phyloP scores from a whole-genome alignment of 2,329 filamentous ascomycete species.

The Xylaria digitata region DNA sequence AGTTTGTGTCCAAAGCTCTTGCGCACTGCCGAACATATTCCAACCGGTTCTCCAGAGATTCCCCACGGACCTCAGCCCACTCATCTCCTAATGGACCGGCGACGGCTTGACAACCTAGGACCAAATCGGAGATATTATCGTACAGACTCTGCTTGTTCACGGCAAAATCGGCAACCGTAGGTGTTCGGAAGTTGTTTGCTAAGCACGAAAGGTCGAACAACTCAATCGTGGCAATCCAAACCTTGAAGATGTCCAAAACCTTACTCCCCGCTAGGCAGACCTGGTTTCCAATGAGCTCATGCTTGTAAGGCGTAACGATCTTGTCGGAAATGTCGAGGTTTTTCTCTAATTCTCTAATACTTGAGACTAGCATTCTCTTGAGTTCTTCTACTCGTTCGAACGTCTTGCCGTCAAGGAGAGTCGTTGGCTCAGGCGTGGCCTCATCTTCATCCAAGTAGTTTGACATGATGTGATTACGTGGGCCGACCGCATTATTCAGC shows the following conservation, averaged over 20 bases:
- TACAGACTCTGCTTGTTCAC: slow-evolving; percentile 93
- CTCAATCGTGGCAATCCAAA: slow-evolving; percentile 90
- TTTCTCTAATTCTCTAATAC: slow-evolving; percentile 88
- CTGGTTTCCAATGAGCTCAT: slow-evolving; percentile 83
- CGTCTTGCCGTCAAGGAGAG: slow-evolving; percentile 78
- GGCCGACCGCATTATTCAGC: slow-evolving; percentile 76
- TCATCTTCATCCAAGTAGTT: slow-evolving; percentile 90
- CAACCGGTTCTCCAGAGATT: slow-evolving; percentile 87
- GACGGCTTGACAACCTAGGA: slow-evolving; percentile 90
- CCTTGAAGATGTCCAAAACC: slow-evolving; percentile 88
- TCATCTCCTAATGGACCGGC: slow-evolving; percentile 92
- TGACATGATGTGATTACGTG: slow-evolving; percentile 78
- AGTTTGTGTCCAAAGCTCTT: slow-evolving; percentile 84
- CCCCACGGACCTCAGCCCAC: slow-evolving; percentile 92
- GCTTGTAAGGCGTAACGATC: slow-evolving; percentile 80
- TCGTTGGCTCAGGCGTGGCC: slow-evolving; percentile 74
- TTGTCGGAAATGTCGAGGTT: slow-evolving; percentile 82
- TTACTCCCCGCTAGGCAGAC: slow-evolving; percentile 82
- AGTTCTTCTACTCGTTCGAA: slow-evolving; percentile 87
- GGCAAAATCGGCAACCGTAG: slow-evolving; percentile 87
- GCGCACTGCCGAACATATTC: slow-evolving; percentile 82
- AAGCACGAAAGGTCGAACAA: slow-evolving; percentile 88
- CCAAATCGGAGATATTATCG: slow-evolving; percentile 89
- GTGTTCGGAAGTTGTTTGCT: slow-evolving; percentile 81
- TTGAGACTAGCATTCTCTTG: slow-evolving; percentile 85